Evolutionary conservation across 805 yeast genomes (phyloP).

Genomic region (Candida rishiriensis): DNA sequence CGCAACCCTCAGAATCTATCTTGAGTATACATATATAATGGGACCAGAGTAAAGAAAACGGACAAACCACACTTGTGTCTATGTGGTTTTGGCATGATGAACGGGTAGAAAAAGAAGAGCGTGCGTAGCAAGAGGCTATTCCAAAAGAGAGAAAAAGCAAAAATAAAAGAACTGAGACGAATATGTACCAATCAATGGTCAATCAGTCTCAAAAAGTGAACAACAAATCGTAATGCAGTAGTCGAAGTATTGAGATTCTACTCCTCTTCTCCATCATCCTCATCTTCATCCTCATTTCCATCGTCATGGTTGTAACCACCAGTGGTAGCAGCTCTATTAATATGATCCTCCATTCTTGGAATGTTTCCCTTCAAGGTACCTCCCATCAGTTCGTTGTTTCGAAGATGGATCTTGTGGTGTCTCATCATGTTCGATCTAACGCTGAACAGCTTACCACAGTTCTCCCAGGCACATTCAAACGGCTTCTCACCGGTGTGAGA

Average conservation of each 20-base stretch:
- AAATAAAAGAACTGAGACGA: too few species aligned
- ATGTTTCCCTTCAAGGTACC: slow-evolving; percentile 2
- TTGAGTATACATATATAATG: too few species aligned
- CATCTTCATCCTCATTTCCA: slow-evolving; percentile 7
- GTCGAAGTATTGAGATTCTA: neutral
- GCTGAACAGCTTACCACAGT: slow-evolving; percentile 65
- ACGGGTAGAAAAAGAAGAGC: too few species aligned
- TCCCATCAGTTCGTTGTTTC: slow-evolving; percentile 18
- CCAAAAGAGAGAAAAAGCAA: too few species aligned
- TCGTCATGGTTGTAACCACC: slow-evolving; percentile 3
- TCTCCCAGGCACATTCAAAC: slow-evolving; percentile 54
- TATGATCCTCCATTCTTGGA: slow-evolving; percentile 1
- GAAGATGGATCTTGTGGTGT: slow-evolving; percentile 62
- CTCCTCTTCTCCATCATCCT: slow-evolving; percentile 4
- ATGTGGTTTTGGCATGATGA: too few species aligned
- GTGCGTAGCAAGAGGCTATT: too few species aligned
- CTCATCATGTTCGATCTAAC: slow-evolving; percentile 80
- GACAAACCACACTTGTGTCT: too few species aligned
- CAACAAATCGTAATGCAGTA: too few species aligned
- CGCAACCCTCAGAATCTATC: too few species aligned
- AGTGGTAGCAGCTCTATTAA: neutral
- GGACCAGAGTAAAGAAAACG: too few species aligned
- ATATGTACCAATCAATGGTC: neutral
- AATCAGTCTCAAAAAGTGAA: too few species aligned
- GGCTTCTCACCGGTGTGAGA: slow-evolving; percentile 85